A percentile compares a stretch with the other conserved stretches of the same genome.
Conservation (phyloP, 345 rosid genomes). For the Psidium guajava region DNA sequence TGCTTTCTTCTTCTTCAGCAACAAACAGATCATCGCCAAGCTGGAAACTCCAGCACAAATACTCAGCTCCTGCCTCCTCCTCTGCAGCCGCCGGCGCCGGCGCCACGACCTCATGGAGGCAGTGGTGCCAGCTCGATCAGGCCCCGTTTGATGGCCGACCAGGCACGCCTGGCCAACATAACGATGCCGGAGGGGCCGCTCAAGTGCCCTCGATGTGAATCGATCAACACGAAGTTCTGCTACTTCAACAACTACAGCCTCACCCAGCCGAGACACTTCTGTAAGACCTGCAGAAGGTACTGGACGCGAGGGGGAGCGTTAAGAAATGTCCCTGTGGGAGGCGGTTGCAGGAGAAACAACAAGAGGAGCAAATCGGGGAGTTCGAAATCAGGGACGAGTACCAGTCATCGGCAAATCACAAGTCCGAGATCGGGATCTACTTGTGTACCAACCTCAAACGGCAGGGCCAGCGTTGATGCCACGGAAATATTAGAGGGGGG, state of each 20-base stretch:
- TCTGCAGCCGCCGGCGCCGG: slow-evolving; percentile 34
- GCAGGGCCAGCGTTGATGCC: slow-evolving; percentile 2
- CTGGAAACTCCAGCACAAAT: slow-evolving; percentile 10
- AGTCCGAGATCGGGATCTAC: slow-evolving; percentile 26
- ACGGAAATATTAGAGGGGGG: slow-evolving; percentile 35
- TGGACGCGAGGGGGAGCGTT: slow-evolving; percentile 97
- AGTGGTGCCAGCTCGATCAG: slow-evolving; percentile 51
- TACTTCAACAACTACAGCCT: slow-evolving; percentile 97
- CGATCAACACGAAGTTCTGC: slow-evolving; percentile 89
- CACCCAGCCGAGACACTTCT: slow-evolving; percentile 95
- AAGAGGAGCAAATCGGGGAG: slow-evolving; percentile 57
- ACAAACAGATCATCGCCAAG: slow-evolving; percentile 18
- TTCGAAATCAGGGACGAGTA: slow-evolving; percentile 30
- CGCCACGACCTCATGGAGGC: slow-evolving; percentile 43
- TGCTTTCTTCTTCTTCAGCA: slow-evolving; percentile 20
- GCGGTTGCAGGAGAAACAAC: slow-evolving; percentile 90
- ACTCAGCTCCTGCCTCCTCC: slow-evolving; percentile 28
- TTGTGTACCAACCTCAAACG: slow-evolving; percentile 18
- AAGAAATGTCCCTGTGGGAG: slow-evolving; percentile 86
- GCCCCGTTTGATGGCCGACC: slow-evolving; percentile 88
- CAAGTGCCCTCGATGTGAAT: slow-evolving; percentile 93
- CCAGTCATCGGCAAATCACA: slow-evolving; percentile 17
- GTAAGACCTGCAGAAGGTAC: slow-evolving; percentile 93
- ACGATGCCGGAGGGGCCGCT: slow-evolving; percentile 68
- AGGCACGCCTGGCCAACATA: slow-evolving; percentile 78